Evolutionary conservation across 805 yeast species (phyloP).

Genomic region (Barnettozyma sp.): DNA sequence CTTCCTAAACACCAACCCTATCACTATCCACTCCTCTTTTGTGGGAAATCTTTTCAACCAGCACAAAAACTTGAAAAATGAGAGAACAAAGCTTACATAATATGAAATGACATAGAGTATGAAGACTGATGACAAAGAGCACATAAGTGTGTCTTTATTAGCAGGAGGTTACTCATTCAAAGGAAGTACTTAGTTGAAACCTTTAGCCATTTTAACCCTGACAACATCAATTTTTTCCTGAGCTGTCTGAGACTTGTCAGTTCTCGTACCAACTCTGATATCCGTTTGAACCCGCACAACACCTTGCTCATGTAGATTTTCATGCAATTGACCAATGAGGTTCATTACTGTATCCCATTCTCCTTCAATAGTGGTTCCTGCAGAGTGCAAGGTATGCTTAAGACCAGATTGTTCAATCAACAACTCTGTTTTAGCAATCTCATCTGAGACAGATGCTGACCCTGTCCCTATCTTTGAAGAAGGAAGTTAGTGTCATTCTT

Average conservation of each 20-base stretch:
- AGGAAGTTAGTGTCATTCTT: no score
- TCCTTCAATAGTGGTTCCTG: conserved; percentile 88
- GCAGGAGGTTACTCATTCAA: background rate
- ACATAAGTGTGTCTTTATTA: no score
- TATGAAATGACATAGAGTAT: no score
- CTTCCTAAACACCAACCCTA: no score
- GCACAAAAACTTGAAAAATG: no score
- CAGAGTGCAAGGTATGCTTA: conserved; percentile 72
- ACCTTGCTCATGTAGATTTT: conserved; percentile 62
- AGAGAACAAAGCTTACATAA: no score
- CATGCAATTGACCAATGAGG: conserved; percentile 72
- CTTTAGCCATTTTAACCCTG: conserved; percentile 38
- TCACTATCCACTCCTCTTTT: no score
- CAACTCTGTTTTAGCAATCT: conserved; percentile 64
- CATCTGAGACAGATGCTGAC: conserved; percentile 72
- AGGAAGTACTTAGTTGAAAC: background rate
- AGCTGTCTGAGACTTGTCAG: conserved; percentile 66
- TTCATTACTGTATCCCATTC: conserved; percentile 88
- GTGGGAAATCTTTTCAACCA: no score
- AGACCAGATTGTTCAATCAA: conserved; percentile 56
- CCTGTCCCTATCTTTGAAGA: conserved; percentile 72
- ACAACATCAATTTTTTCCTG: conserved; percentile 67
- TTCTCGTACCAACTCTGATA: conserved; percentile 80
- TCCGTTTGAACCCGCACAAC: conserved; percentile 78
- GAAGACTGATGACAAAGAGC: no score